These are phyloP conservation scores for Daphne laureola DNA, from an alignment of 441 rosid species.

Conservation along the genomic window DNA sequence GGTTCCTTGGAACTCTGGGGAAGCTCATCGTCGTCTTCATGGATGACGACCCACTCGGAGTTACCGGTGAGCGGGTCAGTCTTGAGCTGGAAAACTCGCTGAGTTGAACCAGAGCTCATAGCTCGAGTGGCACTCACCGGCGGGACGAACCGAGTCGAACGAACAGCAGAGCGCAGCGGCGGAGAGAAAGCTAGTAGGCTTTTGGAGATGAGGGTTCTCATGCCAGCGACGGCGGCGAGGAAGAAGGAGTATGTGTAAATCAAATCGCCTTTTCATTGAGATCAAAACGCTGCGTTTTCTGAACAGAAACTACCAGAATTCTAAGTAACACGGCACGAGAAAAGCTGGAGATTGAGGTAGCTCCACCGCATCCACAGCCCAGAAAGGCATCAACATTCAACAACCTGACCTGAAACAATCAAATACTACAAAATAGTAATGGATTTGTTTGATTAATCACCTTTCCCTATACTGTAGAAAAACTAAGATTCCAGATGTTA, in stretches of 20 bases:
- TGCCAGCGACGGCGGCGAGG: not conserved
- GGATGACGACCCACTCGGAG: conserved; percentile 78
- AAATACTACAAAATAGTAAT: no score
- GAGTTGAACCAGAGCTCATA: conserved; percentile 60
- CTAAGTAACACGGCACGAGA: no score
- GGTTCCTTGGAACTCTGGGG: conserved; percentile 28
- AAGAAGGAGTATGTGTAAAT: not conserved
- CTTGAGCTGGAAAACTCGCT: conserved; percentile 73
- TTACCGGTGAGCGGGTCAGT: conserved; percentile 77
- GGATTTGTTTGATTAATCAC: no score
- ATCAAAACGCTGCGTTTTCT: no score
- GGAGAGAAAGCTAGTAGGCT: conserved; percentile 21
- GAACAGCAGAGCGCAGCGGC: conserved; percentile 14
- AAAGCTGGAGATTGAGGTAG: no score
- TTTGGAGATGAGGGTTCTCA: conserved; percentile 29
- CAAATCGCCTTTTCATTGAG: no score
- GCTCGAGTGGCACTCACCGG: conserved; percentile 24
- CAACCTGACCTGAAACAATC: no score
- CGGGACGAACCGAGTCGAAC: conserved; percentile 8
- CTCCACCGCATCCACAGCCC: no score
- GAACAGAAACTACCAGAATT: no score
- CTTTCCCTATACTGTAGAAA: no score
- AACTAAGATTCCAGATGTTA: no score
- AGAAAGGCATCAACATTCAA: no score
- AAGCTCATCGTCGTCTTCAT: conserved; percentile 49